Conservation (phyloP, 2,329 filamentous ascomycete species). For the Dactylellina haptotyla region DNA sequence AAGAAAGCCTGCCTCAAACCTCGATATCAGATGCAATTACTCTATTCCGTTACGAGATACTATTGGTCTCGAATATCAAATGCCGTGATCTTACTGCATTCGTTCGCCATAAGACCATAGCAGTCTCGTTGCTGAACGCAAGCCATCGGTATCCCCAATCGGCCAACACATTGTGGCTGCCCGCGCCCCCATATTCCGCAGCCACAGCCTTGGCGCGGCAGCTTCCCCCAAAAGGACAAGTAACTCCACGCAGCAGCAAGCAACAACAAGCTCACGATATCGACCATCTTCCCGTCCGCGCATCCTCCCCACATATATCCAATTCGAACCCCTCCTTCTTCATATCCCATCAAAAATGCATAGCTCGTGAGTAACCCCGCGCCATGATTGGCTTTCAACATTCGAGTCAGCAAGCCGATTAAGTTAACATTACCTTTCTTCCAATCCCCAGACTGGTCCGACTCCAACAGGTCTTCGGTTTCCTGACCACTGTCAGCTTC, state of each 20-base stretch:
- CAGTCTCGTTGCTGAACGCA: no score
- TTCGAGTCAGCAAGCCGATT: no score
- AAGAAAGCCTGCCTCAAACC: no score
- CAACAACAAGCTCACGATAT: slow-evolving; percentile 32
- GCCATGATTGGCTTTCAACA: no score
- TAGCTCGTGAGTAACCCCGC: slow-evolving; percentile 41
- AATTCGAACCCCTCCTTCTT: not conserved
- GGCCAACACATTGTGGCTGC: slow-evolving; percentile 35
- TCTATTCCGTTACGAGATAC: no score
- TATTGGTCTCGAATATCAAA: no score
- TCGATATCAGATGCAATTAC: no score
- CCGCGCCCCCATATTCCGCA: not conserved
- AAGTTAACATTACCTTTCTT: not conserved
- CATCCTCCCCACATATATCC: not conserved
- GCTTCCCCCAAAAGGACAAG: slow-evolving; percentile 48
- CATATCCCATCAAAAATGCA: slow-evolving; percentile 36
- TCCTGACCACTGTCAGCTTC: slow-evolving; percentile 95
- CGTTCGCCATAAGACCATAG: no score
- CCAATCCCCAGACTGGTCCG: slow-evolving; percentile 74
- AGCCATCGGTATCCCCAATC: no score
- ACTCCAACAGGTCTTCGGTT: slow-evolving; percentile 91
- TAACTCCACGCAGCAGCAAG: slow-evolving; percentile 19
- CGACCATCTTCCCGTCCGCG: slow-evolving; percentile 4
- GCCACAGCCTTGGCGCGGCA: slow-evolving; percentile 23
- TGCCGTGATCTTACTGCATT: no score